phyloP scores from a whole-genome alignment of 2,329 filamentous ascomycete species.

The Alternaria gansuensis region DNA sequence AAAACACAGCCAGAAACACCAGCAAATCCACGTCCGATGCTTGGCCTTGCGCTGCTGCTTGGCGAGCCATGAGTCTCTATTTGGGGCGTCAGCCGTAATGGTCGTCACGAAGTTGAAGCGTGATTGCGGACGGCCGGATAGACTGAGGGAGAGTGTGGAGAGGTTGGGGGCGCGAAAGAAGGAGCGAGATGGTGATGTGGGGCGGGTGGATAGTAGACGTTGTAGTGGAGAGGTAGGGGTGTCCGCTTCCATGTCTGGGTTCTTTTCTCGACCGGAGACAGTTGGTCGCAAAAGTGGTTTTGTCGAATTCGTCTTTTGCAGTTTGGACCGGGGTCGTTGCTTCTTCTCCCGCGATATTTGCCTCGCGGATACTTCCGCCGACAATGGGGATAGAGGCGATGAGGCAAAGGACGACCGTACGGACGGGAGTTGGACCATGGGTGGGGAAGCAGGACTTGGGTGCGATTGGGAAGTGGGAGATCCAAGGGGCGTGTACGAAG shows the following conservation, averaged over 20 bases:
- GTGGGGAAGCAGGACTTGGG: slow-evolving; percentile 20
- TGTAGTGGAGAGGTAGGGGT: background rate
- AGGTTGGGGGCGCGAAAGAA: slow-evolving; percentile 26
- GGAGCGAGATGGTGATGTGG: slow-evolving; percentile 7
- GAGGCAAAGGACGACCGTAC: slow-evolving; percentile 2
- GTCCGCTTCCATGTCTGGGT: background rate
- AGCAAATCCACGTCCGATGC: slow-evolving; percentile 60
- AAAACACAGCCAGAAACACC: slow-evolving; percentile 58
- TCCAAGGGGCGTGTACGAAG: slow-evolving; percentile 25
- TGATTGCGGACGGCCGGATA: slow-evolving; percentile 38
- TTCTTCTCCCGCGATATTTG: background rate
- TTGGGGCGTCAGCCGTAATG: slow-evolving; percentile 39
- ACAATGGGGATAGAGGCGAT: background rate
- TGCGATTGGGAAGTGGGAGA: slow-evolving; percentile 35
- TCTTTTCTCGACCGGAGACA: background rate
- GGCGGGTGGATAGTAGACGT: background rate
- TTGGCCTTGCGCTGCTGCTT: slow-evolving; percentile 59
- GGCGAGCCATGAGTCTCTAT: slow-evolving; percentile 64
- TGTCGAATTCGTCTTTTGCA: slow-evolving; percentile 26
- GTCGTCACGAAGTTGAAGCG: slow-evolving; percentile 48
- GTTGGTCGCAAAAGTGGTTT: slow-evolving; percentile 19
- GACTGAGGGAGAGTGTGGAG: slow-evolving; percentile 36
- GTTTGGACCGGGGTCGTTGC: slow-evolving; percentile 10
- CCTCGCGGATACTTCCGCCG: background rate
- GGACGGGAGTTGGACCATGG: slow-evolving; percentile 13